Conservation (phyloP, 768 basidiomycete genomes). For the Rhodotorula diobovata region DNA sequence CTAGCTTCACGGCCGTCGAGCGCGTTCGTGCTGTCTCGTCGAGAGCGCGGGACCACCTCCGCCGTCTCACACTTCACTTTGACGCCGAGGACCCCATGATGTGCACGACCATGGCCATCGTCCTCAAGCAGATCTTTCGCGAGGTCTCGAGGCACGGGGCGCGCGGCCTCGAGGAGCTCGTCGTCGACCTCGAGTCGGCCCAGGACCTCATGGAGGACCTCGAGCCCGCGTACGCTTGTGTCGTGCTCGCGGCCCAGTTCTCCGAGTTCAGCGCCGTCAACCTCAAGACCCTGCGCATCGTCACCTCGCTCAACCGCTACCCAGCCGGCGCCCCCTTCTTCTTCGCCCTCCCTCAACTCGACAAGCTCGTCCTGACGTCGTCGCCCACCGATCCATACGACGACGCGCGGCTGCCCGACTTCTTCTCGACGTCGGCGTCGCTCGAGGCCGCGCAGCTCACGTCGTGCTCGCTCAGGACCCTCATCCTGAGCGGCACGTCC, state of each 20-base stretch:
- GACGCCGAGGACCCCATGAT: neutral
- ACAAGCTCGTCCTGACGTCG: constrained; percentile 9
- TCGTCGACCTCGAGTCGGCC: constrained; percentile 3
- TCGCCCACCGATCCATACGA: neutral
- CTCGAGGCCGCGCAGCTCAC: neutral
- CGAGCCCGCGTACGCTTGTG: constrained; percentile 2
- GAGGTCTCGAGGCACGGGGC: constrained; percentile 25
- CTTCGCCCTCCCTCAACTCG: constrained; percentile 2
- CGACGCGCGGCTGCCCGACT: constrained; percentile 12
- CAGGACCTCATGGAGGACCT: neutral
- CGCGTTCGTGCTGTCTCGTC: constrained; percentile 1
- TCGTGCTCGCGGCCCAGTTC: constrained; percentile 15
- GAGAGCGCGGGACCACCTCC: constrained; percentile 6
- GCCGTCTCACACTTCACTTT: neutral
- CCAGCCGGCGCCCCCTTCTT: constrained; percentile 22
- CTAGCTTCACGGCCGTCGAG: neutral
- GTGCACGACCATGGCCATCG: neutral
- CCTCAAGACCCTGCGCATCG: neutral
- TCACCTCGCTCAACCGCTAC: constrained; percentile 8
- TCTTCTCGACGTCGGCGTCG: neutral
- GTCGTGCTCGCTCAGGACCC: neutral
- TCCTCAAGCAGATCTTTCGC: constrained; percentile 7
- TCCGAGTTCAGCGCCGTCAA: constrained; percentile 29
- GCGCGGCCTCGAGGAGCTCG: neutral
- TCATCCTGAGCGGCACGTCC: neutral